These are phyloP conservation scores for Trametes gibbosa DNA, from an alignment of 768 basidiomycete genomes.

Conservation along the genomic window DNA sequence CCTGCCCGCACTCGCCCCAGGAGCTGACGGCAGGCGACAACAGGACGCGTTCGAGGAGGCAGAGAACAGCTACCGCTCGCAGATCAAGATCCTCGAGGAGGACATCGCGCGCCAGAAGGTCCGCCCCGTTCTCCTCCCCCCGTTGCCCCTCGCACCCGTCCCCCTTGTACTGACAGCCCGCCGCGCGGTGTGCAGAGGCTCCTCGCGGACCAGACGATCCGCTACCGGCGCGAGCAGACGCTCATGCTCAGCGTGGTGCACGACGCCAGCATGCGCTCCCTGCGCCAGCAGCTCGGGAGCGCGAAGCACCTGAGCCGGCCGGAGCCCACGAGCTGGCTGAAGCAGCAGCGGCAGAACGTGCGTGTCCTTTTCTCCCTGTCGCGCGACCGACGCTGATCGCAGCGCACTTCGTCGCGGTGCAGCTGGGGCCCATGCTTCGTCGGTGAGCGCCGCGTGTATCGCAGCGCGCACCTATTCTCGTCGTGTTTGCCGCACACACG, in stretches of 20 bases:
- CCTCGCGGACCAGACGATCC: conserved; percentile 49
- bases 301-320: conserved; percentile 41
- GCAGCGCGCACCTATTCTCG: background rate
- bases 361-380: conserved; percentile 13
- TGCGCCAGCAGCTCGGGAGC: conserved; percentile 58
- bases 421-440: conserved; percentile 31
- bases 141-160: conserved; percentile 24
- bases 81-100: conserved; percentile 37
- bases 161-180: too few relatives aligned
- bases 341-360: conserved; percentile 58
- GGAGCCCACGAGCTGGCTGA: conserved; percentile 68
- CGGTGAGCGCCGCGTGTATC: conserved; percentile 23
- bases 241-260: conserved; percentile 80
- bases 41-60: conserved; percentile 70
- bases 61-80: conserved; percentile 40
- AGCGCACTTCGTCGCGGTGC: background rate
- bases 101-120: conserved; percentile 50
- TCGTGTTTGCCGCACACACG: background rate
- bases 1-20: too few relatives aligned
- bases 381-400: background rate
- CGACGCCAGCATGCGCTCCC: conserved; percentile 59
- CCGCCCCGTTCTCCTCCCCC: background rate
- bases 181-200: conserved; percentile 35
- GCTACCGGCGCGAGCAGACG: conserved; percentile 75
- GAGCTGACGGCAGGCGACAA: background rate